phyloP scores from a whole-genome alignment of 1,284 basidiomycete species.

The Naganishia albida region DNA sequence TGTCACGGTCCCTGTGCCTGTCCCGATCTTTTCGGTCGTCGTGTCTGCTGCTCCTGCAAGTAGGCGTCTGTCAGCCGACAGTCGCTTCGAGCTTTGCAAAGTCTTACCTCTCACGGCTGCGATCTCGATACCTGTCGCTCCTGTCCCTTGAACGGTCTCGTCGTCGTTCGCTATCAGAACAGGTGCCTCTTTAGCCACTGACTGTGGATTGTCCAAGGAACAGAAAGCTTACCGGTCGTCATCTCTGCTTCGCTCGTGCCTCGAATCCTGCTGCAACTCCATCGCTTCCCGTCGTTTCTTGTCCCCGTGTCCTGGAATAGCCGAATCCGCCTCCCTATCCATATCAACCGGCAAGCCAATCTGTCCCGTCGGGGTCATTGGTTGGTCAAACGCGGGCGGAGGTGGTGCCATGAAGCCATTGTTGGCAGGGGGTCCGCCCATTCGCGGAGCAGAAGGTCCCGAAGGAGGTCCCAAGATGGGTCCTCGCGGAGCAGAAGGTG shows the following conservation, averaged over 20 bases:
- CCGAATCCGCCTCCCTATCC: slow-evolving; percentile 26
- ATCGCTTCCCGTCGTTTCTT: slow-evolving; percentile 52
- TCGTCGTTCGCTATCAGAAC: slow-evolving; percentile 29
- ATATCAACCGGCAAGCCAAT: slow-evolving; percentile 39
- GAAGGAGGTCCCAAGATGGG: slow-evolving; percentile 44
- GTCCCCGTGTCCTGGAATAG: slow-evolving; percentile 44
- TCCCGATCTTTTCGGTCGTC: slow-evolving; percentile 37
- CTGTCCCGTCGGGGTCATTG: slow-evolving; percentile 25
- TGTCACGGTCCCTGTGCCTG: slow-evolving; percentile 35
- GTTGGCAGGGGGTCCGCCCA: slow-evolving; percentile 9
- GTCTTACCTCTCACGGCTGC: slow-evolving; percentile 33
- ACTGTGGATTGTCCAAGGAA: too few species aligned
- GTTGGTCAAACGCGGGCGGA: slow-evolving; percentile 13
- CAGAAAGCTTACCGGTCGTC: slow-evolving; percentile 43
- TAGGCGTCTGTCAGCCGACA: background rate
- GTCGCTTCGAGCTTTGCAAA: background rate
- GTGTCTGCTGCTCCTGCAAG: slow-evolving; percentile 33
- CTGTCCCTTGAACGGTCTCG: slow-evolving; percentile 40
- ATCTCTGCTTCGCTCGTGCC: slow-evolving; percentile 35
- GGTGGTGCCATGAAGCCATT: slow-evolving; percentile 22
- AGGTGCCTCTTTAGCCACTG: background rate
- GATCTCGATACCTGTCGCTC: slow-evolving; percentile 58
- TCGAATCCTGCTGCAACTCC: slow-evolving; percentile 49
- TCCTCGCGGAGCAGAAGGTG: slow-evolving; percentile 40
- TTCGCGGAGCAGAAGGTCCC: slow-evolving; percentile 33